phyloP scores from a whole-genome alignment of 371 early-diverging fungal species.

The Dentiscutata heterogama region DNA sequence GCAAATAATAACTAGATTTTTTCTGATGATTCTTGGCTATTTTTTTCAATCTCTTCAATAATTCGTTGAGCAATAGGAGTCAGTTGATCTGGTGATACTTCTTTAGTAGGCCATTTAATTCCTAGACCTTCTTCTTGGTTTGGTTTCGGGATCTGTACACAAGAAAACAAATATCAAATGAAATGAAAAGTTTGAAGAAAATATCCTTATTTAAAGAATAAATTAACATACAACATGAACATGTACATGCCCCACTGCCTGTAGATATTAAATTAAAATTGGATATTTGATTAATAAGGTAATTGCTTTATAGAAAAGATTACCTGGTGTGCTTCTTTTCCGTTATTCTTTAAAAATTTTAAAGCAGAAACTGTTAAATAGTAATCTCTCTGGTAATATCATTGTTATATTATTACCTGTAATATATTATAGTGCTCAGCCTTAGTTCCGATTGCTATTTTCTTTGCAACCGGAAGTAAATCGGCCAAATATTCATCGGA shows the following conservation, averaged over 20 bases:
- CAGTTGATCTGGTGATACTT: slow-evolving; percentile 56
- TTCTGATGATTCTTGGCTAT: too few species aligned
- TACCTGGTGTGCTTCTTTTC: slow-evolving; percentile 69
- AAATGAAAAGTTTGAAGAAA: background rate
- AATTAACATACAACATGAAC: slow-evolving; percentile 46
- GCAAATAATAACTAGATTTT: too few species aligned
- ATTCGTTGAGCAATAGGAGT: slow-evolving; percentile 31
- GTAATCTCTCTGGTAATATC: too few species aligned
- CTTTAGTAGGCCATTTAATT: slow-evolving; percentile 49
- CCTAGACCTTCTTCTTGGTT: slow-evolving; percentile 44
- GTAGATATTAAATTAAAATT: background rate
- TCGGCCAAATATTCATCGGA: slow-evolving; percentile 89
- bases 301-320: background rate
- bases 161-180: background rate
- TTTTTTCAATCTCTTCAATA: background rate
- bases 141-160: slow-evolving; percentile 49
- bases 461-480: slow-evolving; percentile 87
- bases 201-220: background rate
- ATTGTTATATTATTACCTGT: slow-evolving; percentile 66
- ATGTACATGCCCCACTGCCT: slow-evolving; percentile 48
- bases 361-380: background rate
- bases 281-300: too few species aligned
- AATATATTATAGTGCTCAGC: slow-evolving; percentile 86
- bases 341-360: slow-evolving; percentile 76
- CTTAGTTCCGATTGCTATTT: slow-evolving; percentile 73